These are phyloP conservation scores for Aspergillus proliferans DNA, from an alignment of 2,329 filamentous ascomycete genomes.

Conservation along the genomic window DNA sequence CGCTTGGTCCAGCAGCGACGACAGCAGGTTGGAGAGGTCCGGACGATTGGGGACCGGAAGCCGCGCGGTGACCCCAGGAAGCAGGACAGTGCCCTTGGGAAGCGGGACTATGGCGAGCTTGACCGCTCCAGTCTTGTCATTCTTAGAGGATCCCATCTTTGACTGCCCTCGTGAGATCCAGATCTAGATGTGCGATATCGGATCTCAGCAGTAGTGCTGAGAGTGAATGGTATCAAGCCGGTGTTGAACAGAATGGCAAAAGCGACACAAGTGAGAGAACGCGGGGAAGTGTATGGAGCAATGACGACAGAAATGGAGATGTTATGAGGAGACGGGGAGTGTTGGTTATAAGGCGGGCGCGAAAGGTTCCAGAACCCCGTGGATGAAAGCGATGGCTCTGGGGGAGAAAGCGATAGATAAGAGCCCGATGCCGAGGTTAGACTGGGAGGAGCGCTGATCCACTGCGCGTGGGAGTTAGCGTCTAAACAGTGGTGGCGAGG, in stretches of 20 bases:
- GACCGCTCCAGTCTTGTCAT: slow-evolving; percentile 32
- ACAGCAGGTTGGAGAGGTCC: slow-evolving; percentile 82
- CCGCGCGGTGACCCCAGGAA: slow-evolving; percentile 78
- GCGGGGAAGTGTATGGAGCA: slow-evolving; percentile 2
- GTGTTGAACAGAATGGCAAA: not conserved
- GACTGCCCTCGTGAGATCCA: slow-evolving; percentile 1
- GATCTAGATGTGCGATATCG: not conserved
- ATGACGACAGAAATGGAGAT: slow-evolving; percentile 1
- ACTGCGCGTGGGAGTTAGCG: not conserved
- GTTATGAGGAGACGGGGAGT: not conserved
- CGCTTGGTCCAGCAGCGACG: slow-evolving; percentile 73
- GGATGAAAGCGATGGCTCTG: slow-evolving; percentile 22
- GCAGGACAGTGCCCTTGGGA: slow-evolving; percentile 70
- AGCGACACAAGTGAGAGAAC: not conserved
- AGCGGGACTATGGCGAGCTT: slow-evolving; percentile 74
- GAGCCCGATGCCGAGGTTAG: slow-evolving; percentile 31
- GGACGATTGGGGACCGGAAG: slow-evolving; percentile 77
- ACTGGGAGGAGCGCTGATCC: not conserved
- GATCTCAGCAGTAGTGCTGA: not conserved
- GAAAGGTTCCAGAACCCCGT: slow-evolving; percentile 27
- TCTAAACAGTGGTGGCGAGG: too few species aligned
- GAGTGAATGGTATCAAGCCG: too few species aligned
- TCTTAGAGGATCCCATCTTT: slow-evolving; percentile 24
- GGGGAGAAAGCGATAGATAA: slow-evolving; percentile 25
- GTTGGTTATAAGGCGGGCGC: slow-evolving; percentile 2